A percentile compares a stretch with the other conserved stretches of the same genome.
These are phyloP conservation scores for Pisolithus microcarpus DNA, from an alignment of 768 basidiomycete genomes.

Conservation along the genomic window DNA sequence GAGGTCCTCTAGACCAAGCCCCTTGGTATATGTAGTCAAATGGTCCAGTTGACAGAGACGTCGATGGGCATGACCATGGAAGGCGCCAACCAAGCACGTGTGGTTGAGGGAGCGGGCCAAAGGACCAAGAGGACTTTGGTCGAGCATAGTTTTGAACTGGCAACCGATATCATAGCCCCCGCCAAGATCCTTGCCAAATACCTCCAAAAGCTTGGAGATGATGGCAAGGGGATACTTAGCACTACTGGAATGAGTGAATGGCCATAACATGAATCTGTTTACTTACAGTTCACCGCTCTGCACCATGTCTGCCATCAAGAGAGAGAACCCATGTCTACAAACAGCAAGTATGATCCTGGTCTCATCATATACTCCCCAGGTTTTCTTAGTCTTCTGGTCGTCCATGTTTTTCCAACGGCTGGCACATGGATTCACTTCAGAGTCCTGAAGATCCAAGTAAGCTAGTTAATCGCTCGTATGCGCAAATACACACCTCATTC, in stretches of 20 bases:
- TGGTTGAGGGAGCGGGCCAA: neutral
- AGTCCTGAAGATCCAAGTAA: neutral
- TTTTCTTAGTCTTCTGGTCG: constrained; percentile 3
- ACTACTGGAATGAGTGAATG: neutral
- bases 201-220: constrained; percentile 5
- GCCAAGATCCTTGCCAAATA: constrained; percentile 4
- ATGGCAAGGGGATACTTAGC: constrained; percentile 18
- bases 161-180: constrained; percentile 21
- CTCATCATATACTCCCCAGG: constrained; percentile 32
- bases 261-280: neutral
- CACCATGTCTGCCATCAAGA: constrained; percentile 22
- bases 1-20: constrained; percentile 15
- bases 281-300: constrained; percentile 7
- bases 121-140: constrained; percentile 6
- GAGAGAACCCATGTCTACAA: constrained; percentile 29
- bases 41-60: constrained; percentile 13
- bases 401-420: neutral
- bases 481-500: neutral
- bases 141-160: constrained; percentile 11
- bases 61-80: constrained; percentile 19
- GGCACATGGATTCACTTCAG: neutral
- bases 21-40: constrained; percentile 10
- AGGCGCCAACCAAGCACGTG: constrained; percentile 10
- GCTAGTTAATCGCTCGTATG: too few relatives aligned
- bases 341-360: constrained; percentile 30